These are phyloP conservation scores for Paecilomyces niveus DNA, from an alignment of 2,329 filamentous ascomycete species.

Conservation along the genomic window DNA sequence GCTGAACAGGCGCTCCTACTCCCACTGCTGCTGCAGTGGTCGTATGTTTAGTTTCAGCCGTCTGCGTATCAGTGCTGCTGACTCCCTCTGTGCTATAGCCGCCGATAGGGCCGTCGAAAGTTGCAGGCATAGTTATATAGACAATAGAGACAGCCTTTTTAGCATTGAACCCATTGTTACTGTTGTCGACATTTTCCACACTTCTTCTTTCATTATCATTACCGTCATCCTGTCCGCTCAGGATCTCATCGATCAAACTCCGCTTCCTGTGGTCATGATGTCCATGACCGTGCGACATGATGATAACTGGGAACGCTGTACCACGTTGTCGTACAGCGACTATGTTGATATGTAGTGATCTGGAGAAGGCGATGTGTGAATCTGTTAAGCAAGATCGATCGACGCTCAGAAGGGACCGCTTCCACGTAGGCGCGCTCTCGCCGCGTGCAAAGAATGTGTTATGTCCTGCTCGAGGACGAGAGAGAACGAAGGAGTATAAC, in stretches of 20 bases:
- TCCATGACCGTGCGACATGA: slow-evolving; percentile 25
- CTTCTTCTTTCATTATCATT: not conserved
- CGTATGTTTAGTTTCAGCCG: not conserved
- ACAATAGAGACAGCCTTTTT: slow-evolving; percentile 24
- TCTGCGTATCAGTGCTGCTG: not conserved
- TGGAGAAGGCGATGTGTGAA: not conserved
- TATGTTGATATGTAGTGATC: not conserved
- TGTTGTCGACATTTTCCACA: slow-evolving; percentile 3
- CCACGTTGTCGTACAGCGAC: not conserved
- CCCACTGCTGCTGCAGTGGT: not conserved
- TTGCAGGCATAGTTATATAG: slow-evolving; percentile 46
- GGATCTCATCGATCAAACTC: slow-evolving; percentile 9
- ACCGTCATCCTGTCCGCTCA: not conserved
- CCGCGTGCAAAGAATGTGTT: not conserved
- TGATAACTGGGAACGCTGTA: not conserved
- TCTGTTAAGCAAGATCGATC: not conserved
- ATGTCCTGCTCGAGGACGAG: slow-evolving; percentile 3
- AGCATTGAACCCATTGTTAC: slow-evolving; percentile 2
- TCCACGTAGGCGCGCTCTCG: not conserved
- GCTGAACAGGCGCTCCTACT: not conserved
- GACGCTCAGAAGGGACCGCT: not conserved
- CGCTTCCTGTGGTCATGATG: slow-evolving; percentile 15
- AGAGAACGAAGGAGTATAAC: slow-evolving; percentile 13
- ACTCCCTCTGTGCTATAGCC: slow-evolving; percentile 36
- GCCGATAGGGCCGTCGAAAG: slow-evolving; percentile 45